Evolutionary conservation across 2,329 filamentous ascomycete genomes (phyloP).

Genomic region (Aspergillus uvarum): DNA sequence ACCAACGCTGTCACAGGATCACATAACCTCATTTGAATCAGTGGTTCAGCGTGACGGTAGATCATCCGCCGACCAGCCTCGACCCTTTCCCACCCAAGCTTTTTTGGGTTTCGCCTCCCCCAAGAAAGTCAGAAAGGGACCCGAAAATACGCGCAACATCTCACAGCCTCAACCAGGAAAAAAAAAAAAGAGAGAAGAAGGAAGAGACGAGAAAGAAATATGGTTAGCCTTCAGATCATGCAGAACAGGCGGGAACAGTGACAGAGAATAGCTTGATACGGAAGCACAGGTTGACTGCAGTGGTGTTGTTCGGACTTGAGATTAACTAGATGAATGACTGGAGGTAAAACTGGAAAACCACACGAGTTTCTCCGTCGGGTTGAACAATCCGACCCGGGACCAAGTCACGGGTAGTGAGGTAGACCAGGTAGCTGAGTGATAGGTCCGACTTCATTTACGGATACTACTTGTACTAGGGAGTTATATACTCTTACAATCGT

Average conservation of each 20-base stretch:
- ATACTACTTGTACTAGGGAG: too few species aligned
- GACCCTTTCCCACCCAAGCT: slow-evolving; percentile 8
- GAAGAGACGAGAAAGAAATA: slow-evolving; percentile 10
- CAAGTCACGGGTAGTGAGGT: background rate
- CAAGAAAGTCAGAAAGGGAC: background rate
- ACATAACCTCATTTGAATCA: slow-evolving; percentile 3
- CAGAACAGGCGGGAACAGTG: background rate
- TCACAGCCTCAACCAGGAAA: slow-evolving; percentile 2
- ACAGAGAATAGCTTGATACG: background rate
- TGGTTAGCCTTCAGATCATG: slow-evolving; percentile 10
- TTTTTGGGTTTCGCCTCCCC: background rate
- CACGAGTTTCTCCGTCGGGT: background rate
- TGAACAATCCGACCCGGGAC: background rate
- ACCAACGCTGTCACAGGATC: slow-evolving; percentile 15
- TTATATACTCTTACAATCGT: background rate
- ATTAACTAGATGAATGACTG: background rate
- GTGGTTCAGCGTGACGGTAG: slow-evolving; percentile 17
- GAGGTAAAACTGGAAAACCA: background rate
- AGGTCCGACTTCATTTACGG: background rate
- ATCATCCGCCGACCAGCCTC: slow-evolving; percentile 19
- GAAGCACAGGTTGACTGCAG: background rate
- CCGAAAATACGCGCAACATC: slow-evolving; percentile 4
- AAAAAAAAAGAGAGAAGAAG: background rate
- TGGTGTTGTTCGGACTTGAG: background rate
- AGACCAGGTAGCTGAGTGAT: background rate